Conservation (phyloP, 2,329 filamentous ascomycete genomes). For the Aspergillus uvarum region DNA sequence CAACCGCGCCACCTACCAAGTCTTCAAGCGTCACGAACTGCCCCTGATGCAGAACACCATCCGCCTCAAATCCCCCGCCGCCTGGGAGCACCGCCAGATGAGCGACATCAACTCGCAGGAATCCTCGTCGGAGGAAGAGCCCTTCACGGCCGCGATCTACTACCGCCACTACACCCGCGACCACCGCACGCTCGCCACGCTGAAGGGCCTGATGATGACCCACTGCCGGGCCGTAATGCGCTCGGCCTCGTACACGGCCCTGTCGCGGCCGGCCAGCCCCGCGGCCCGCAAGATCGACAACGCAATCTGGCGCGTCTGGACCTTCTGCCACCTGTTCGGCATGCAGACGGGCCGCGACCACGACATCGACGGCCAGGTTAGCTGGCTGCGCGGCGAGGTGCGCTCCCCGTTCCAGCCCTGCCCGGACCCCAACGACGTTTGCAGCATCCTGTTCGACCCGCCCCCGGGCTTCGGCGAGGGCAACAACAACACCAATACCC, state of each 20-base stretch:
- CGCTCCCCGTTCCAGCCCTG: not conserved
- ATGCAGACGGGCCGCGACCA: slow-evolving; percentile 8
- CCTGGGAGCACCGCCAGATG: slow-evolving; percentile 13
- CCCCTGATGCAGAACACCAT: slow-evolving; percentile 3
- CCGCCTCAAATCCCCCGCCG: slow-evolving; percentile 5
- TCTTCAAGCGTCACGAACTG: slow-evolving; percentile 10
- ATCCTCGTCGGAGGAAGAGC: not conserved
- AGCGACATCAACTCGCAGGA: slow-evolving; percentile 1
- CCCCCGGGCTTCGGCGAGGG: slow-evolving; percentile 10
- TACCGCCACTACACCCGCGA: slow-evolving; percentile 10
- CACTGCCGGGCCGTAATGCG: slow-evolving; percentile 4
- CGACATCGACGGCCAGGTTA: slow-evolving; percentile 6
- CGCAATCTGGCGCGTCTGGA: slow-evolving; percentile 14
- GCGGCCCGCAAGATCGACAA: slow-evolving; percentile 6
- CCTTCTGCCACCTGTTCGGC: slow-evolving; percentile 12
- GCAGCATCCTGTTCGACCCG: slow-evolving; percentile 9
- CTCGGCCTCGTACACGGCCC: not conserved
- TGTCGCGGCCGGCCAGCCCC: slow-evolving; percentile 1
- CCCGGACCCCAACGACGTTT: slow-evolving; percentile 9
- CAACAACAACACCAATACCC: not conserved
- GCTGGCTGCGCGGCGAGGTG: slow-evolving; percentile 10
- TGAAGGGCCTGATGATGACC: slow-evolving; percentile 13
- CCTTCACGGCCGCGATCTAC: slow-evolving; percentile 11
- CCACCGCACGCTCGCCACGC: not conserved
- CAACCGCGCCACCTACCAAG: slow-evolving; percentile 8